A percentile compares a stretch with the other conserved stretches of the same genome.
These are phyloP conservation scores for Eucalyptus pauciflora DNA, from an alignment of 345 rosid species.

Conservation along the genomic window DNA sequence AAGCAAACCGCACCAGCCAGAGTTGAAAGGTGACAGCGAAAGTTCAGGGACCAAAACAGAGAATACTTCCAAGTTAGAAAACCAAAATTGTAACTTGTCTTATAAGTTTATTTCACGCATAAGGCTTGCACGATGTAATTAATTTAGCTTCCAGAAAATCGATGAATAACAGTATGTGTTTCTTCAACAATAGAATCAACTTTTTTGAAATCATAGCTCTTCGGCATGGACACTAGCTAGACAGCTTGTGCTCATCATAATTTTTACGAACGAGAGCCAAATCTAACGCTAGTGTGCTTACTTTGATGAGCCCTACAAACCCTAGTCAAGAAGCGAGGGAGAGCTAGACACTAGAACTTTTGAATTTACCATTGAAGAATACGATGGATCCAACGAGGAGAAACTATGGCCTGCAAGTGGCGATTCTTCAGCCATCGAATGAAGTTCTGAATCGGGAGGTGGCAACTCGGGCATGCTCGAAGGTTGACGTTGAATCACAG, in stretches of 20 bases:
- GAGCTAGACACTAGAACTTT: neutral
- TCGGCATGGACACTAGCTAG: neutral
- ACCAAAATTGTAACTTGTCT: neutral
- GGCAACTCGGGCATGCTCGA: neutral
- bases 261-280: neutral
- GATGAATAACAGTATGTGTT: neutral
- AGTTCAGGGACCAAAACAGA: neutral
- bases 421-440: neutral
- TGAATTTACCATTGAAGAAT: neutral
- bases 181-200: neutral
- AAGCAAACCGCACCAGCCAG: neutral
- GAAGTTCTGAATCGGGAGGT: neutral
- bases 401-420: neutral
- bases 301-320: neutral
- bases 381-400: neutral
- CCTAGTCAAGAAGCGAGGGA: neutral
- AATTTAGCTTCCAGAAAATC: neutral
- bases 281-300: neutral
- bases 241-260: neutral
- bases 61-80: neutral
- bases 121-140: neutral
- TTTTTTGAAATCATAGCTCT: neutral
- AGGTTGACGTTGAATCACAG: neutral
- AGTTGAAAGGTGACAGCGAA: neutral
- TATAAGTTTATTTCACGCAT: neutral